Conservation (phyloP, 441 rosid genomes). For the Capsella rubella region DNA sequence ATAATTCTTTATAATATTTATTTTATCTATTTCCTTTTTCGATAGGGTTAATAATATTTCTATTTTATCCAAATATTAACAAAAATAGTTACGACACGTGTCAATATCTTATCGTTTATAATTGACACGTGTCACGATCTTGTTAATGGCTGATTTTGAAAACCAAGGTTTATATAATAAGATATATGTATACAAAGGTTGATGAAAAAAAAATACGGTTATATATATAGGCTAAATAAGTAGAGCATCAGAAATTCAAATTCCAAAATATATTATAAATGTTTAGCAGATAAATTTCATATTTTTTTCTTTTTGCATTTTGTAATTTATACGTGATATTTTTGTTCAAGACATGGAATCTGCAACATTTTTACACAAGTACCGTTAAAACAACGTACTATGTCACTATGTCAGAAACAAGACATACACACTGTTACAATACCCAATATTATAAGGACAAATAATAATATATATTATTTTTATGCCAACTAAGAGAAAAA, state of each 20-base stretch:
- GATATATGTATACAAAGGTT: background rate
- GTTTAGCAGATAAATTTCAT: background rate
- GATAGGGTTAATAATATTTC: no score
- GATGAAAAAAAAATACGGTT: background rate
- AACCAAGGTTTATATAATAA: no score
- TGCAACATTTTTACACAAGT: slow-evolving; percentile 41
- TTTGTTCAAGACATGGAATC: slow-evolving; percentile 34
- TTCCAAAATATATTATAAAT: background rate
- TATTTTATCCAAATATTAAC: no score
- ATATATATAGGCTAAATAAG: background rate
- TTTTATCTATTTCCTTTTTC: no score
- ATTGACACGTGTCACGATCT: no score
- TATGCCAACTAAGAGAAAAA: slow-evolving; percentile 22
- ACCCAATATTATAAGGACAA: slow-evolving; percentile 23
- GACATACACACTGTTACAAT: slow-evolving; percentile 35
- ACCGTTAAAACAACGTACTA: slow-evolving; percentile 37
- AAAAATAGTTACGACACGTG: no score
- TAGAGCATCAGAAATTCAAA: slow-evolving; percentile 5
- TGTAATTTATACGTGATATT: background rate
- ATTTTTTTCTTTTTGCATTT: background rate
- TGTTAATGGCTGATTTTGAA: no score
- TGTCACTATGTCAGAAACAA: slow-evolving; percentile 37
- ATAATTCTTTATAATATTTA: no score
- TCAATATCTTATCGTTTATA: no score
- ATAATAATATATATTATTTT: background rate